Base-by-base conservation (phyloP, 345 rosid species). In the Moricandia moricandioides region DNA sequence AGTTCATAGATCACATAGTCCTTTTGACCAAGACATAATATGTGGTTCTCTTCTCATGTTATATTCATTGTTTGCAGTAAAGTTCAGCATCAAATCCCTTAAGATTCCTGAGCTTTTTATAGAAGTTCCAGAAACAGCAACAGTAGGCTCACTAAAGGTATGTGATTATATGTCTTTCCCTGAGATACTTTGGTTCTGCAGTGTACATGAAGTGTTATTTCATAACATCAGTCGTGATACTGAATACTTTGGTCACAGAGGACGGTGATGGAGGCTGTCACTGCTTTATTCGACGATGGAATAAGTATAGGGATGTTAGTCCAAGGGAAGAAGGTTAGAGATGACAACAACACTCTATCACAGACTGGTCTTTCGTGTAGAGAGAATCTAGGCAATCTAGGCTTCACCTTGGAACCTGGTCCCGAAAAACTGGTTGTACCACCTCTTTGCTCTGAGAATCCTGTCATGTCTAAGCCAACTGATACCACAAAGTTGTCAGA, bases 131-230 rank as follows among this genome's bases (percentile, higher is more conserved):
- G 93, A 92, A 85, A 88, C 83, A 56, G 85, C 89, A 31, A 92
- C 98, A n/a, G 84, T 92, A 66, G 92, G 93, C 62, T 92, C 94
- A 8, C 80, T 96, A 65, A 92, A 96, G 98, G 99, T 96, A 83
- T 67, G 39, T 74, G 71, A 78, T 65, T 43, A 27, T 18, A 40
- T 49, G 6, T 24, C 56, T 37, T 40, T 73, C 8, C 3, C 24
- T 37, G 30, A 58, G 14, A 75, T 67, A 11, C 10, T n/a, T 57
- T 14, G 10, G 57, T 21, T 40, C 58, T 55, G 62, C 39, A 21
- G n/a, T 67, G 21, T 76, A 27, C 56, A 35, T 35, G 51, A 71
- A 57, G 14, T 17, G 40, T 64, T 65, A 56, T 56, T 6, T 14
- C 71, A 31, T 63, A 69, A 61, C 18, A 34, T 14, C 29, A 33